These are phyloP conservation scores for Aspergillus piperis DNA, from an alignment of 2,329 filamentous ascomycete species.

Conservation along the genomic window DNA sequence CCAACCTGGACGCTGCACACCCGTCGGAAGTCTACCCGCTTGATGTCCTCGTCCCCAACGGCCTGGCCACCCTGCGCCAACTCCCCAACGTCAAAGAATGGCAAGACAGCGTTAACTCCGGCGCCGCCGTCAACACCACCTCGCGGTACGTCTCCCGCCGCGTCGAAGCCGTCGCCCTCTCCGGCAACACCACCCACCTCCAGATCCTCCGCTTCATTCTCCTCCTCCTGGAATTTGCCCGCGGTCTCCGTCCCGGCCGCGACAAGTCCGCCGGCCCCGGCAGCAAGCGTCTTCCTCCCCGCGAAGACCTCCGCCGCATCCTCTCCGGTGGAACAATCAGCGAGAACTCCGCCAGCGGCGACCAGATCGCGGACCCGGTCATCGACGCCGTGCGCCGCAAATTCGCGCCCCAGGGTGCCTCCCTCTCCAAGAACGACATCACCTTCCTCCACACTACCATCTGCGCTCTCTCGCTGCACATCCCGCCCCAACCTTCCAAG, in stretches of 20 bases:
- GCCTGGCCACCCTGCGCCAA: conserved; percentile 43
- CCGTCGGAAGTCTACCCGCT: conserved; percentile 50
- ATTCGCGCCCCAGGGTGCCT: conserved; percentile 41
- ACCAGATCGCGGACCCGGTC: conserved; percentile 39
- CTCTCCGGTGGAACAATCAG: conserved; percentile 31
- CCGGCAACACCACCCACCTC: conserved; percentile 43
- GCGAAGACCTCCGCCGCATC: conserved; percentile 42
- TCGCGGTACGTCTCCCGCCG: conserved; percentile 49
- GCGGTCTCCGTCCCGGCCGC: conserved; percentile 34
- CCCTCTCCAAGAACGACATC: conserved; percentile 41
- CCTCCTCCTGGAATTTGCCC: conserved; percentile 46
- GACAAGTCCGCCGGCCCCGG: conserved; percentile 32
- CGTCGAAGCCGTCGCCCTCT: conserved; percentile 41
- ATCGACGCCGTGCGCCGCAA: conserved; percentile 44
- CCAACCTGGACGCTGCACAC: conserved; percentile 46
- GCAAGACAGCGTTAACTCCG: conserved; percentile 40
- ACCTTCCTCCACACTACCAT: conserved; percentile 49
- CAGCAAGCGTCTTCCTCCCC: conserved; percentile 43
- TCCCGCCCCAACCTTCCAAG: conserved; percentile 44
- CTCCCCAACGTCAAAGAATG: conserved; percentile 47
- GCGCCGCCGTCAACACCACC: conserved; percentile 38
- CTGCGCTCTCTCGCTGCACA: conserved; percentile 49
- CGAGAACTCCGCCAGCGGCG: conserved; percentile 16
- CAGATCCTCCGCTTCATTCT: conserved; percentile 50
- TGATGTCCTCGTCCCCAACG: conserved; percentile 45